Percentiles rank a stretch among this genome's conserved stretches.
Evolutionary conservation across 2,329 filamentous ascomycete species (phyloP).

Genomic region (Ascochyta koolunga): DNA sequence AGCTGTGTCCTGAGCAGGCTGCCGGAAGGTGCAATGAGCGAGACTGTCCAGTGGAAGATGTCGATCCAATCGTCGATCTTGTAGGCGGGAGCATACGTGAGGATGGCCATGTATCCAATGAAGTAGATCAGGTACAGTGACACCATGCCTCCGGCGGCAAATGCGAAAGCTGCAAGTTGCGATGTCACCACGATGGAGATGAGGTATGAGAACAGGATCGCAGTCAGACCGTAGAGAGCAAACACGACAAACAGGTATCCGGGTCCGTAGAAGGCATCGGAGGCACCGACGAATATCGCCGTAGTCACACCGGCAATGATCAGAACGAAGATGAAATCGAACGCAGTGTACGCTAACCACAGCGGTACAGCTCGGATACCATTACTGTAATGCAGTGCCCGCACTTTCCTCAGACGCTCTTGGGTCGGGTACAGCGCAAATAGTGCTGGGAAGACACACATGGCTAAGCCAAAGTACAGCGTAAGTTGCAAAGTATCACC

Average conservation of each 20-base stretch:
- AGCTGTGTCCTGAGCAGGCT: slow-evolving; percentile 78
- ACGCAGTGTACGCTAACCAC: slow-evolving; percentile 81
- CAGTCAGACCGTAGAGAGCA: slow-evolving; percentile 78
- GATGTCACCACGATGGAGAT: slow-evolving; percentile 80
- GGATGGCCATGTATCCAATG: slow-evolving; percentile 59
- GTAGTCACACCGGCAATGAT: slow-evolving; percentile 69
- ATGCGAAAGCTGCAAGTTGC: slow-evolving; percentile 83
- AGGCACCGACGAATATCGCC: slow-evolving; percentile 70
- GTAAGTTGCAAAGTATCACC: slow-evolving; percentile 80
- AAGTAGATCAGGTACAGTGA: slow-evolving; percentile 57
- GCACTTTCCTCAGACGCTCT: slow-evolving; percentile 78
- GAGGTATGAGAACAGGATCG: slow-evolving; percentile 77
- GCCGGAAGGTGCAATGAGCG: slow-evolving; percentile 75
- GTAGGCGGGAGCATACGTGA: slow-evolving; percentile 75
- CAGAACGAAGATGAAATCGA: slow-evolving; percentile 80
- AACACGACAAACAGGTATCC: slow-evolving; percentile 84
- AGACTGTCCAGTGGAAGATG: slow-evolving; percentile 76
- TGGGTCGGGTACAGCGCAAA: slow-evolving; percentile 89
- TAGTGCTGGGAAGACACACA: slow-evolving; percentile 81
- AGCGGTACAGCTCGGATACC: slow-evolving; percentile 81
- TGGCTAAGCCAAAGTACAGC: slow-evolving; percentile 79
- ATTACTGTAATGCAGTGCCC: slow-evolving; percentile 89
- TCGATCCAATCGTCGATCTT: slow-evolving; percentile 71
- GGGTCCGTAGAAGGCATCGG: slow-evolving; percentile 74
- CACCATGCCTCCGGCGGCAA: slow-evolving; percentile 78